A percentile compares a stretch with the other conserved stretches of the same genome.
Evolutionary conservation across 805 yeast genomes (phyloP).

Genomic region (Nakazawaea molendinolei): DNA sequence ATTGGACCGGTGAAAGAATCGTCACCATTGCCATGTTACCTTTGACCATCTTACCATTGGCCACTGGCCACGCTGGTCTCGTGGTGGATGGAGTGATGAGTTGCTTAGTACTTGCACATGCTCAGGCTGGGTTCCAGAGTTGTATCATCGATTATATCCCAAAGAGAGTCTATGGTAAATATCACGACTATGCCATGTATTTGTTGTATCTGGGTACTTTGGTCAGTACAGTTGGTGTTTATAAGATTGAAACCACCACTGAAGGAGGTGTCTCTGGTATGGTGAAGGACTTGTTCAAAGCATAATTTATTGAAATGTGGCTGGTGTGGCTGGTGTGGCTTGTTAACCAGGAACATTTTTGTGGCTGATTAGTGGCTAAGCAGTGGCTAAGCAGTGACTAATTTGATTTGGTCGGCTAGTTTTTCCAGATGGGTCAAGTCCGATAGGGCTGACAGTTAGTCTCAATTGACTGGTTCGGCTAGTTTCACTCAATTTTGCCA

Average conservation of each 20-base stretch:
- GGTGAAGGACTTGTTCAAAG: constrained; percentile 27
- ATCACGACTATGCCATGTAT: constrained; percentile 63
- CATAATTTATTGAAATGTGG: constrained; percentile 15
- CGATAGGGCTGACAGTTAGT: too few species aligned
- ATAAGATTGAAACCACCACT: constrained; percentile 67
- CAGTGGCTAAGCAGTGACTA: too few species aligned
- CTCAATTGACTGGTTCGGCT: too few species aligned
- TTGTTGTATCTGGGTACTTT: constrained; percentile 68
- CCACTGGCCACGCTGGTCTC: constrained; percentile 61
- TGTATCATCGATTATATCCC: constrained; percentile 95
- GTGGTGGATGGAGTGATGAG: constrained; percentile 73
- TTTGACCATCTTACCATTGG: constrained; percentile 65
- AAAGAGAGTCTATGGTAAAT: constrained; percentile 70
- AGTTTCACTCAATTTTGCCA: too few species aligned
- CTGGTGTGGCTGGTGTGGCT: too few species aligned
- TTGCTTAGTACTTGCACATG: constrained; percentile 63
- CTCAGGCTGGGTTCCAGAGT: constrained; percentile 80
- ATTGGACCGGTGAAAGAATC: constrained; percentile 86
- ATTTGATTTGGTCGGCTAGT: too few species aligned
- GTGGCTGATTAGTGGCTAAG: too few species aligned
- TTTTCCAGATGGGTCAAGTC: too few species aligned
- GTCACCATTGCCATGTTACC: constrained; percentile 73
- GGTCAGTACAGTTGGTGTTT: constrained; percentile 71
- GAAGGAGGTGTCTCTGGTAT: constrained; percentile 56
- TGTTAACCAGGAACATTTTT: too few species aligned